Evolutionary conservation across 352 stramenopile genomes (phyloP), one percentile per base, ranked within the genome.

Genomic region (Phytopythium sindhum): DNA sequence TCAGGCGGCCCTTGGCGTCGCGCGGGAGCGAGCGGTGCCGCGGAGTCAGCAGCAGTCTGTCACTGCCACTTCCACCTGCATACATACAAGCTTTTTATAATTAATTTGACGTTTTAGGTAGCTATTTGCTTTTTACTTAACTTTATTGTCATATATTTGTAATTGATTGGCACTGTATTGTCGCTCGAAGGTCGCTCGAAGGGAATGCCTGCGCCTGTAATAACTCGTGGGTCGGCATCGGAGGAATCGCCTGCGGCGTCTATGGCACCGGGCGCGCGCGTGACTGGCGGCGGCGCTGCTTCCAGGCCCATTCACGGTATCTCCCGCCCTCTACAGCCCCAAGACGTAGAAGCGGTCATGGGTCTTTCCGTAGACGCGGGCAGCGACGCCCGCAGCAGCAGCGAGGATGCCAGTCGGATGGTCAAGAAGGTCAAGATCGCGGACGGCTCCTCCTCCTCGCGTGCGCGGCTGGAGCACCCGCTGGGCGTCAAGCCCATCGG

Each of bases 401-500:
- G 44, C 63, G 55, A 48, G 57, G 57, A 60, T 51, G 65, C 70
- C 52, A 61, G 62, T 62, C 58, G 60, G 24, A 57, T 71, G 41
- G 70, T 74, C 29, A 80, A 80, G 59, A 74, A 66, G 35, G 56
- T 70, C 23, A 72, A 73, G 42, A 67, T 72, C 15, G 67, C 64
- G 26, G 24, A 37, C 37, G n/a, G 50, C 28, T 59, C 35, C 11
- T 54, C 19, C 23, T 21, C 15, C 23, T 57, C 44, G 14, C 66
- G 23, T 26, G 24, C 51, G 37, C 69, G 73, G 24, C 64, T 92
- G 47, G 60, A 65, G 56, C 89, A 96, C 61, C 88, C 89, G 26
- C 88, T 86, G 52, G 88, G 88, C 51, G 76, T 96, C 41, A 90
- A 95, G 54, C 88, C 88, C 1, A 74, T 90, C 61, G 89, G 89